Base-by-base conservation (phyloP, 345 rosid genomes). In the Pistacia vera region DNA sequence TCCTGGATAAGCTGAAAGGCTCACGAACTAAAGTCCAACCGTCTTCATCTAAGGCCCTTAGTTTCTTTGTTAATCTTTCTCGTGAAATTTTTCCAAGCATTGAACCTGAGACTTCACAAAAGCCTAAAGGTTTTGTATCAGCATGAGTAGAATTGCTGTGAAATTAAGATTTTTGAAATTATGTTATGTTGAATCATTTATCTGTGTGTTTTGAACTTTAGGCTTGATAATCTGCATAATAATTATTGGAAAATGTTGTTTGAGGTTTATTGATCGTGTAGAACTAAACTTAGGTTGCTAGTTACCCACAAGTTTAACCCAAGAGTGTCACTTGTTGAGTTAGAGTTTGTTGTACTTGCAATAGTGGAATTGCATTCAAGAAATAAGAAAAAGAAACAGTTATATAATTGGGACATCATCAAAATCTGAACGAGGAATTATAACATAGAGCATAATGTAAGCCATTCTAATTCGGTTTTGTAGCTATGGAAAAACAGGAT, bases 51-150 rank as follows among this genome's bases (percentile, higher is more conserved):
- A 9, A 67, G 83, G 83, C 75, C 74, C 72, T 80, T 25, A 62
- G 85, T 16, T 71, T 85, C 62, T 84, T 83, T 72, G 79, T 81
- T 73, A 86, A 83, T 86, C 85, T 85, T 63, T 85, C 88, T 12
- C 75, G 71, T 78, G 74, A 69, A 54, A 68, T 58, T 52, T 4
- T 25, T 78, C 17, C 83, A 11, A 75, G 51, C 67, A 61, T 55
- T 17, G 69, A 75, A 33, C 70, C 73, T 69, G 77, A 18, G 72
- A 75, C 72, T 71, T 70, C 77, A 8, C 75, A 60, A 69, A 79
- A 79, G 59, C 85, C 59, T 54, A 84, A 82, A 88, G 98, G 95
- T 90, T 68, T 51, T 55, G 41, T 62, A 67, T 61, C 58, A 38
- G 33, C 76, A 62, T 72, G 35, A 52, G 46, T 51, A 48, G 35